Conservation (phyloP, 208 protist species). For the Crithidia thermophila region DNA sequence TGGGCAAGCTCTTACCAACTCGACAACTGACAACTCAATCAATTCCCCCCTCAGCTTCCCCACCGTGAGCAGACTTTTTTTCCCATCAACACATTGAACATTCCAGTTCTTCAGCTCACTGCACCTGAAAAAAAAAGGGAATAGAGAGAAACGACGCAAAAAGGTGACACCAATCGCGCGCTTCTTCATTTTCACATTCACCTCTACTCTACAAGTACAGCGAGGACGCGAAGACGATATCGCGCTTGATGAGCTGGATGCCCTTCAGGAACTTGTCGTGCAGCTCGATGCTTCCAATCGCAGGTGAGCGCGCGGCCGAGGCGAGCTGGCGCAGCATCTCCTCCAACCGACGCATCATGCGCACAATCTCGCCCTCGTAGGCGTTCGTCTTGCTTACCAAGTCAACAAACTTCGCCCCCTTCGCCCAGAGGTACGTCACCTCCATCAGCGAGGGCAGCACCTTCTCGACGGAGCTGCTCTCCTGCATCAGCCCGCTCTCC, state of each 20-base stretch:
- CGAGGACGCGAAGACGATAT: slow-evolving; percentile 99
- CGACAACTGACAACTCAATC: too few species aligned
- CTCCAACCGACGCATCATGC: slow-evolving; percentile 97
- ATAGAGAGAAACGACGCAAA: too few species aligned
- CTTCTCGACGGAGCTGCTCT: slow-evolving; percentile 94
- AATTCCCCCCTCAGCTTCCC: too few species aligned
- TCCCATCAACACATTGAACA: too few species aligned
- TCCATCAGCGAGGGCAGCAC: slow-evolving; percentile 97
- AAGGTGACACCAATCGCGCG: too few species aligned
- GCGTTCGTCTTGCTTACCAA: slow-evolving; percentile 97
- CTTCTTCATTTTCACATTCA: neutral
- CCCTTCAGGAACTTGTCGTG: slow-evolving; percentile 98
- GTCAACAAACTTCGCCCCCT: slow-evolving; percentile 98
- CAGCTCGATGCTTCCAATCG: slow-evolving; percentile 98
- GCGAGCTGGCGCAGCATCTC: slow-evolving; percentile 98
- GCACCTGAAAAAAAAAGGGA: neutral
- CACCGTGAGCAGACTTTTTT: too few species aligned
- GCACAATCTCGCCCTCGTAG: slow-evolving; percentile 99
- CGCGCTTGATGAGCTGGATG: slow-evolving; percentile 97
- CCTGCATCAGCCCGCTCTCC: slow-evolving; percentile 91
- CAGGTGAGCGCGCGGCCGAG: slow-evolving; percentile 96
- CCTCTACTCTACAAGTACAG: slow-evolving; percentile 93
- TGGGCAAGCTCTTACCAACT: too few species aligned
- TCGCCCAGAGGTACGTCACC: slow-evolving; percentile 96
- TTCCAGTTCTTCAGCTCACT: too few species aligned